Evolutionary conservation across 2,329 filamentous ascomycete species (phyloP).

Genomic region (Sphaceloma murrayae): DNA sequence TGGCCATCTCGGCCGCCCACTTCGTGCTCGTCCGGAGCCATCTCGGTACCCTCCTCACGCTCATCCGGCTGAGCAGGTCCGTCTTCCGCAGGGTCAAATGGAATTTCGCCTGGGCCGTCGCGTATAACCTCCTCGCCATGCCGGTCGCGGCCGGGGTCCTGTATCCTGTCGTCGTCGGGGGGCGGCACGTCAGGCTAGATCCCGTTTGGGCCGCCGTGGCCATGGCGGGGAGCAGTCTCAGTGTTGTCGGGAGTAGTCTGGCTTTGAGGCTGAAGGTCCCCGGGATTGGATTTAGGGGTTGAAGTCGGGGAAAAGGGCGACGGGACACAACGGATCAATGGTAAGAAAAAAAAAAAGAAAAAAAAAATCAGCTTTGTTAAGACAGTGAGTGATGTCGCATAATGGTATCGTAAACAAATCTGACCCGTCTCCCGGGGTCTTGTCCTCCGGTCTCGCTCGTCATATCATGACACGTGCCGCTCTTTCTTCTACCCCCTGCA

Average conservation of each 20-base stretch:
- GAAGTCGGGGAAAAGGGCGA: too few relatives aligned
- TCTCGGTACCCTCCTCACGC: slow-evolving; percentile 59
- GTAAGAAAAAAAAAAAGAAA: too few relatives aligned
- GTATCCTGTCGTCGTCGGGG: slow-evolving; percentile 48
- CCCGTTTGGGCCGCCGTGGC: slow-evolving; percentile 82
- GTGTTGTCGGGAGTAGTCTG: slow-evolving; percentile 77
- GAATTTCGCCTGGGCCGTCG: slow-evolving; percentile 75
- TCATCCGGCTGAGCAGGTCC: slow-evolving; percentile 59
- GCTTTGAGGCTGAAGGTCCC: too few relatives aligned
- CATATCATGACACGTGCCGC: background rate
- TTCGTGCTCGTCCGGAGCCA: slow-evolving; percentile 70
- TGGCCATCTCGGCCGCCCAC: slow-evolving; percentile 70
- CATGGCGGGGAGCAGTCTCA: slow-evolving; percentile 88
- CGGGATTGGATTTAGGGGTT: too few relatives aligned
- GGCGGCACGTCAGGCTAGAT: slow-evolving; percentile 54
- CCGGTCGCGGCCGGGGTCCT: slow-evolving; percentile 74
- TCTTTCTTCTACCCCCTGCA: background rate
- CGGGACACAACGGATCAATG: too few relatives aligned
- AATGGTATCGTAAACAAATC: too few relatives aligned
- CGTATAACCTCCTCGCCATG: slow-evolving; percentile 71
- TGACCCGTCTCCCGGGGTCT: background rate
- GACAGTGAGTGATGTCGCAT: too few relatives aligned
- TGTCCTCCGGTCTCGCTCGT: background rate
- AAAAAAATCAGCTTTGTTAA: too few relatives aligned
- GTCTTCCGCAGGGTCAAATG: slow-evolving; percentile 72